These are phyloP conservation scores for Pisolithus albus DNA, from an alignment of 768 basidiomycete species.

Conservation along the genomic window DNA sequence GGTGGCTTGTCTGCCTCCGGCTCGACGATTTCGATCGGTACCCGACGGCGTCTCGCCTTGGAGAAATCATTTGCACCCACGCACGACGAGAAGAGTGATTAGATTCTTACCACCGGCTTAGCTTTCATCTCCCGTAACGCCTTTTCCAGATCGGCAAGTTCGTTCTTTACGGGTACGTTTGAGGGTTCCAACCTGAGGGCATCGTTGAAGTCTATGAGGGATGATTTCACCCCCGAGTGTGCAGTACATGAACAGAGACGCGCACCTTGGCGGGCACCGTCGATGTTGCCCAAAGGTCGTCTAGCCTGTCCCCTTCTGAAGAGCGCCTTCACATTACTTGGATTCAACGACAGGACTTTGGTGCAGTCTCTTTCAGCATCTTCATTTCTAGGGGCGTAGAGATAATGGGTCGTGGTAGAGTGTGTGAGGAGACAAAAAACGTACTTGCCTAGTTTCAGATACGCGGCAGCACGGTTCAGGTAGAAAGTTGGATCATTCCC, in stretches of 20 bases:
- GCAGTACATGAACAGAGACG: background rate
- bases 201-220: conserved; percentile 48
- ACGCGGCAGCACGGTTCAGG: conserved; percentile 85
- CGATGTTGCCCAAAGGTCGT: conserved; percentile 43
- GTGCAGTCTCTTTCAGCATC: conserved; percentile 82
- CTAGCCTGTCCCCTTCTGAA: conserved; percentile 77
- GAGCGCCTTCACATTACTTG: conserved; percentile 68
- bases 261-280: conserved; percentile 55
- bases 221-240: conserved; percentile 1
- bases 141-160: conserved; percentile 47
- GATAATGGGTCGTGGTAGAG: conserved; percentile 1
- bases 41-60: conserved; percentile 44
- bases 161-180: conserved; percentile 57
- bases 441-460: conserved; percentile 92
- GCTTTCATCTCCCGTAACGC: conserved; percentile 29
- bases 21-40: conserved; percentile 61
- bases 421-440: conserved; percentile 27
- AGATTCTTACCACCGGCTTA: conserved; percentile 22
- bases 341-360: conserved; percentile 47
- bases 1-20: conserved; percentile 8
- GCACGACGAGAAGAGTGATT: background rate
- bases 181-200: conserved; percentile 56
- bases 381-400: conserved; percentile 44
- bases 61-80: background rate
- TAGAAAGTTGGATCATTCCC: conserved; percentile 66